A percentile compares a stretch with the other conserved stretches of the same genome.
Evolutionary conservation across 2,329 filamentous ascomycete genomes (phyloP).

Genomic region (Penicillium occitanis): DNA sequence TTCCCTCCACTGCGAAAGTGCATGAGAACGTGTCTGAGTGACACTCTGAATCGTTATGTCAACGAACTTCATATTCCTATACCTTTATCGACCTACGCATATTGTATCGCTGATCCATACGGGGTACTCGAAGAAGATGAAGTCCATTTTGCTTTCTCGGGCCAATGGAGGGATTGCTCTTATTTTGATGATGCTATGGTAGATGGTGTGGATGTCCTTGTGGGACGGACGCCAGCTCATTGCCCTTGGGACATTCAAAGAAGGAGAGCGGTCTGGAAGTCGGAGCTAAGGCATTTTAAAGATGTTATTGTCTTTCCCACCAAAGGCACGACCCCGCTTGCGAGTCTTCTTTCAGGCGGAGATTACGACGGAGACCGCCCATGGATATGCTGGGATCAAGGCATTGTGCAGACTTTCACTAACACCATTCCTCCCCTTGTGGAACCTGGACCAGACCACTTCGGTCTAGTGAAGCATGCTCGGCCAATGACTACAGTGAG

Average conservation of each 20-base stretch:
- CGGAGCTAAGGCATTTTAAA: slow-evolving; percentile 54
- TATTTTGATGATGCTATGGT: slow-evolving; percentile 47
- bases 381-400: slow-evolving; percentile 61
- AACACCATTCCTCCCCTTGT: slow-evolving; percentile 51
- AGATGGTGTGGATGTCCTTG: slow-evolving; percentile 52
- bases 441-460: slow-evolving; percentile 40
- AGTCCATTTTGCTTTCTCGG: slow-evolving; percentile 57
- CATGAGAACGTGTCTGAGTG: slow-evolving; percentile 40
- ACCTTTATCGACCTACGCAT: slow-evolving; percentile 53
- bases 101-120: slow-evolving; percentile 58
- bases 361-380: slow-evolving; percentile 65
- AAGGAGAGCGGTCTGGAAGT: slow-evolving; percentile 49
- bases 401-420: slow-evolving; percentile 52
- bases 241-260: slow-evolving; percentile 61
- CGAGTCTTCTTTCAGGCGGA: slow-evolving; percentile 61
- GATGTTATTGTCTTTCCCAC: slow-evolving; percentile 61
- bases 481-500: slow-evolving; percentile 44
- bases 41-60: slow-evolving; percentile 45
- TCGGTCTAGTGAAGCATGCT: slow-evolving; percentile 50
- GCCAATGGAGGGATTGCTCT: slow-evolving; percentile 40
- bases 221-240: slow-evolving; percentile 59
- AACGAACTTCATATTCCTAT: slow-evolving; percentile 52
- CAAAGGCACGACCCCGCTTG: slow-evolving; percentile 54
- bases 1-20: slow-evolving; percentile 44
- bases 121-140: slow-evolving; percentile 54